Evolutionary conservation across 192 early-diverging fungal species (phyloP), one percentile per base, ranked within the genome.

Genomic region (Podila minutissima): DNA sequence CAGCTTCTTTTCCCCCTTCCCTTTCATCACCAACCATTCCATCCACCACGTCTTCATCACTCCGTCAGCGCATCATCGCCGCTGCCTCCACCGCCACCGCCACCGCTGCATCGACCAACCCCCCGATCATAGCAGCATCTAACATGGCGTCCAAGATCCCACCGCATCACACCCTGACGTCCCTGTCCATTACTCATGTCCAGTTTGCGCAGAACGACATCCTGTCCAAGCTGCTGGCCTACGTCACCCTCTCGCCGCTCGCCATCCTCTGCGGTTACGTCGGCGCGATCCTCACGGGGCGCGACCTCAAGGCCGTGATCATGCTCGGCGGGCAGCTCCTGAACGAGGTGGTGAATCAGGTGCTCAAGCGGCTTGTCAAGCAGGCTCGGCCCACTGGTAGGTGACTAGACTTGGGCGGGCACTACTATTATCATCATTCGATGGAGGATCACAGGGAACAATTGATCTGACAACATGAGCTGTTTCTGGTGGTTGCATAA

Each of bases 131-230:
- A 22, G 24, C n/a, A 20, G 2, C 7, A 12, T 46, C n/a, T 22
- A 65, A 26, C n/a, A 49, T 55, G 8, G 26, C 53, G 15, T 71
- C 72, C 55, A 63, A 74, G 12, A 62, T 74, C 46, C 81, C 69
- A 15, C 55, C 73, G 11, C 73, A 74, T 35, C 74, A 82, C 28
- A 67, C 78, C 28, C 71, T 89, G 7, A 86, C 87, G 17, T 86
- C 94, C 1, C 79, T 95, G 33, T 89, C 89, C 26, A 78, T 94
- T 12, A 94, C 93, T 3, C 91, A 91, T 68, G 92, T 96, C 53
- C 86, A 91, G 57, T 96, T 91, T 79, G 72, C 88, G 51, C 74
- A 77, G 35, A 33, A 69, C 26, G 92, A 94, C 64, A 74, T 84
- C 4, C 9, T 94, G 4, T 88, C 90, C 12, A 88, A 89, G 69